A percentile compares a stretch with the other conserved stretches of the same genome.
These are phyloP conservation scores for Hippophae rhamnoides DNA, from an alignment of 306 rosid species.

Conservation along the genomic window DNA sequence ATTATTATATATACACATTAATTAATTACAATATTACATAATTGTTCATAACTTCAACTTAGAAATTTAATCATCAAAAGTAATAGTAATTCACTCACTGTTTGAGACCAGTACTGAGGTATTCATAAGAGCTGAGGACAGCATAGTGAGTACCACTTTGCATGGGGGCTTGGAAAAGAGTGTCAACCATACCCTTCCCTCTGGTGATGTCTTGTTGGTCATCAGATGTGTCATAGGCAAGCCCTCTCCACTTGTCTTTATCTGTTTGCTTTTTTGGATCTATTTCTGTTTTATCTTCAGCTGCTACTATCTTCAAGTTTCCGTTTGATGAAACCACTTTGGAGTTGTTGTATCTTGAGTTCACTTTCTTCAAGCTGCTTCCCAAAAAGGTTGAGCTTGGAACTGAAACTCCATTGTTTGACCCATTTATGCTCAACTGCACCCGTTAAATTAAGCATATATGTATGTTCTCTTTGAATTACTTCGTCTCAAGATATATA, in stretches of 20 bases:
- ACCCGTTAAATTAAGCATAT: neutral
- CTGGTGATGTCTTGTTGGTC: conserved; percentile 97
- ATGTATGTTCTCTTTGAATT: no score
- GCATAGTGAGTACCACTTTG: conserved; percentile 59
- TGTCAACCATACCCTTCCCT: conserved; percentile 89
- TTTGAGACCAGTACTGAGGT: conserved; percentile 67
- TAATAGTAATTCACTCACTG: conserved; percentile 28
- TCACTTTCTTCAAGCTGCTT: conserved; percentile 66
- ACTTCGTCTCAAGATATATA: no score
- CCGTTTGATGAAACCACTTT: conserved; percentile 35
- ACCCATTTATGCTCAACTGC: conserved; percentile 65
- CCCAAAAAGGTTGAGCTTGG: conserved; percentile 73
- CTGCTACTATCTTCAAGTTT: conserved; percentile 41
- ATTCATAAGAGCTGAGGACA: conserved; percentile 79
- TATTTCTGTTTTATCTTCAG: neutral
- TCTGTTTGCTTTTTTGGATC: conserved; percentile 45
- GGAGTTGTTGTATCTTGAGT: conserved; percentile 24
- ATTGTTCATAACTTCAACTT: neutral
- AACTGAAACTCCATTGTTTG: conserved; percentile 42
- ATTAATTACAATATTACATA: no score
- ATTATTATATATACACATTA: no score
- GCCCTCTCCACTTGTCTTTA: conserved; percentile 58
- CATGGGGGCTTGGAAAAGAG: conserved; percentile 73
- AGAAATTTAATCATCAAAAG: neutral
- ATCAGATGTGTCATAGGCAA: conserved; percentile 65